phyloP scores from a whole-genome alignment of 495 filamentous ascomycete species.

The Xylaria bambusicola region DNA sequence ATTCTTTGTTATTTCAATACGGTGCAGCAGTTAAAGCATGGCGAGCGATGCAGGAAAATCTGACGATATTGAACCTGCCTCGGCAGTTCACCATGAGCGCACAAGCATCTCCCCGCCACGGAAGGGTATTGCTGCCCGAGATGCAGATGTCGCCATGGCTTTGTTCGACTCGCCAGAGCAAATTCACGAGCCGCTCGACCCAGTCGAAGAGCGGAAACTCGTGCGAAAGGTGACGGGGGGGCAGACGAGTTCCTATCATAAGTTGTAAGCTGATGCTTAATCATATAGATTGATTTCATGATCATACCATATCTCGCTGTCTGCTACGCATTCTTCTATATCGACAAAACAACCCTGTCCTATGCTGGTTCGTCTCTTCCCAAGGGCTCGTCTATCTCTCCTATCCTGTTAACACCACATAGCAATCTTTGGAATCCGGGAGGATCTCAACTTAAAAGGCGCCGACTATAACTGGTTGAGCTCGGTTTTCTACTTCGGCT shows the following conservation, averaged over 20 bases:
- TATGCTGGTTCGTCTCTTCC: constrained; percentile 9
- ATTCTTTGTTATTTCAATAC: no score
- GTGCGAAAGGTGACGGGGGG: constrained; percentile 43
- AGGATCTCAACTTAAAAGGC: constrained; percentile 51
- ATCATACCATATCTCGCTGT: constrained; percentile 50
- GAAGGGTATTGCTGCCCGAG: not conserved
- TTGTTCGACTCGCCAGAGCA: constrained; percentile 21
- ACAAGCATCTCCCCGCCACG: not conserved
- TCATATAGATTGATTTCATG: constrained; percentile 26
- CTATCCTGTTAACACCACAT: constrained; percentile 23
- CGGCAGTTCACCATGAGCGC: constrained; percentile 7
- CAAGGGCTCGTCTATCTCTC: constrained; percentile 5
- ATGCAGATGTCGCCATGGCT: constrained; percentile 20
- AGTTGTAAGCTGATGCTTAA: no score
- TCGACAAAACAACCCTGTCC: constrained; percentile 49
- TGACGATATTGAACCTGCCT: constrained; percentile 1
- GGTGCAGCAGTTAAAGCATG: no score
- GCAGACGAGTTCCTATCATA: not conserved
- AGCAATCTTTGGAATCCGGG: constrained; percentile 58
- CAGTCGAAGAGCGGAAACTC: constrained; percentile 49
- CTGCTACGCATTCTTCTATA: constrained; percentile 63
- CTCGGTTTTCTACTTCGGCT: constrained; percentile 66
- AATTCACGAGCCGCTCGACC: constrained; percentile 47
- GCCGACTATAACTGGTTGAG: constrained; percentile 62
- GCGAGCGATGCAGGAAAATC: not conserved